Percentiles rank a stretch among this genome's conserved stretches.
These are phyloP conservation scores for Cladophialophora psammophila DNA, from an alignment of 2,329 filamentous ascomycete species.

Conservation along the genomic window DNA sequence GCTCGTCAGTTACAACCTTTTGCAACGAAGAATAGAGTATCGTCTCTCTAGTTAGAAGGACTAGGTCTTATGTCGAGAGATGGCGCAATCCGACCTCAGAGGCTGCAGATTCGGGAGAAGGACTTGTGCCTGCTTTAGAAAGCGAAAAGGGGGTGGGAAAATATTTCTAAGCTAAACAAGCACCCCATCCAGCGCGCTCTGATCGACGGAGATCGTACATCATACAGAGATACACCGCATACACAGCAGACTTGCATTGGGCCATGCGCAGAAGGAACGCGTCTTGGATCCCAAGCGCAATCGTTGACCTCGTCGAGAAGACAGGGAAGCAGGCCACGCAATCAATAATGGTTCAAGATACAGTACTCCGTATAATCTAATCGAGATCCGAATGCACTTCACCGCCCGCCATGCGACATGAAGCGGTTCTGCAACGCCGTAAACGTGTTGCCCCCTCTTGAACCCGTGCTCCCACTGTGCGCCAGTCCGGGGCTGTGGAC, in stretches of 20 bases:
- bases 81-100: not conserved
- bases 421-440: conserved; percentile 40
- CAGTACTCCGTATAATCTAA: no score
- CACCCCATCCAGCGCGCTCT: not conserved
- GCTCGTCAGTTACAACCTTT: not conserved
- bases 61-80: not conserved
- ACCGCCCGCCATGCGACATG: conserved; percentile 35
- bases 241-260: not conserved
- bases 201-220: not conserved
- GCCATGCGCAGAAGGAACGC: not conserved
- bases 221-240: not conserved
- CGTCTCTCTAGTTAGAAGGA: not conserved
- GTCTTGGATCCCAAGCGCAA: not conserved
- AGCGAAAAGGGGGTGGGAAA: not conserved
- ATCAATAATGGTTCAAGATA: not conserved
- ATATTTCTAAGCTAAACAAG: not conserved
- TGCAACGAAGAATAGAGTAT: not conserved
- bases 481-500: conserved; percentile 51
- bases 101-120: not conserved
- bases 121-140: not conserved
- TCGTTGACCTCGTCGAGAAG: not conserved
- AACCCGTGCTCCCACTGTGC: conserved; percentile 46
- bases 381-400: not conserved
- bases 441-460: conserved; percentile 31
- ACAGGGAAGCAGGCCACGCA: not conserved